Evolutionary conservation across 176 grass and related monocot species (phyloP), one percentile per base, ranked within the genome.

Genomic region (Secale cereale): DNA sequence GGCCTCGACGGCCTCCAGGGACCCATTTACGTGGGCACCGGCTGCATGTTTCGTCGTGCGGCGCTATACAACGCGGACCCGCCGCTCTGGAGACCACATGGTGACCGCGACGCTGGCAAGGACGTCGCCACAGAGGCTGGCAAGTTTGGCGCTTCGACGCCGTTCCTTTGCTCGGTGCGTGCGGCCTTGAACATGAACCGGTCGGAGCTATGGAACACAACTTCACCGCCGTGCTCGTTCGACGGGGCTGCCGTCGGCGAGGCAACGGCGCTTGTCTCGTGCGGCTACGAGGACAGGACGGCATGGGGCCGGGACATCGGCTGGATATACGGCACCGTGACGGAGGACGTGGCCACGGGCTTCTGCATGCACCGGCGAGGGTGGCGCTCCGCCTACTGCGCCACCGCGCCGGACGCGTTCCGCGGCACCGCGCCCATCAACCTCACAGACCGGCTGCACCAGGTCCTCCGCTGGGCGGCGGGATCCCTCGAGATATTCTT

Each of bases 1-100:
- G 94, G 88, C 71, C 94, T 95, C 22, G 94, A 95, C 71, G 94
- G 94, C 33, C 16, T 95, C 48, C 93, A 92, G 88, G 84, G 84
- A 8, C 84, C 84, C 63, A 79, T 86, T 3, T 86, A 86, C 20
- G 84, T 86, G 6, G 84, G 84, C 65, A 79, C 84, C 7, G 76
- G 84, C 0, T 86, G 84, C 84, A 10, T 86, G 13, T 85, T 85
- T 14, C 83, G 83, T 63, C 83, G 83, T 41, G 19, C 30, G 3
- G 83, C 83, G 5, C 74, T 85, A 0, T 85, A 68, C 46, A 61
- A 62, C 32, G 23, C 3, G 10, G 74, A 85, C 27, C 82, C 82
- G 5, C 82, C 72, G 13, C 82, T 39, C n/a, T 84, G 70, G 70
- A 64, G 28, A 27, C 13, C 41, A 0, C 33, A 22, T 22, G 52